Percentiles rank a stretch among this genome's conserved stretches.
Conservation (phyloP, 176 grass and related monocot species). For the Otatea glauca region DNA sequence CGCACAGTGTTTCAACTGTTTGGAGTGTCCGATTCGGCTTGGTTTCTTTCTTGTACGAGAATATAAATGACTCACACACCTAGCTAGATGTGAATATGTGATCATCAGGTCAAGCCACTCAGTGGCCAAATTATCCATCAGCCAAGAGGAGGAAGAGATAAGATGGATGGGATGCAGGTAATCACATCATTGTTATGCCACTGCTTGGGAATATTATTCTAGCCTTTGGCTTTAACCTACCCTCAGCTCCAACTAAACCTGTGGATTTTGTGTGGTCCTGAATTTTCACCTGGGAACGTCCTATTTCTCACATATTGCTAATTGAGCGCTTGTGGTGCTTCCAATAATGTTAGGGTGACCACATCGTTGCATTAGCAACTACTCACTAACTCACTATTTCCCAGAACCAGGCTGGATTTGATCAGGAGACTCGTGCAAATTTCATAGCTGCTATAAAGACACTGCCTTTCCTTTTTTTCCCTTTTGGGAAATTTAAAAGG, state of each 20-base stretch:
- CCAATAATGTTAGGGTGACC: background rate
- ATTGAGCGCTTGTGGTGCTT: background rate
- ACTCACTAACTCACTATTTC: slow-evolving; percentile 23
- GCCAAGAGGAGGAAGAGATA: background rate
- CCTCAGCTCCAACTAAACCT: background rate
- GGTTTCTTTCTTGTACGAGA: slow-evolving; percentile 5
- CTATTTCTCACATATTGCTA: background rate
- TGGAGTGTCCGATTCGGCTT: slow-evolving; percentile 1
- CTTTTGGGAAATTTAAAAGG: background rate
- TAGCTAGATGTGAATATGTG: background rate
- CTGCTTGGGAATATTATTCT: background rate
- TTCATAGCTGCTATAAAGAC: background rate
- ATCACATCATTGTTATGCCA: slow-evolving; percentile 7
- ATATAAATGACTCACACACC: slow-evolving; percentile 1
- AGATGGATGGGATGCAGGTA: background rate
- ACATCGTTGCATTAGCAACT: background rate
- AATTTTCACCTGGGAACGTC: background rate
- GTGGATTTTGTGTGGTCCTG: background rate
- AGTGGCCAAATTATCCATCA: slow-evolving; percentile 1
- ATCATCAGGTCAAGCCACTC: slow-evolving; percentile 4
- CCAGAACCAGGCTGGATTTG: slow-evolving; percentile 21
- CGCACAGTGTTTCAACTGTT: background rate
- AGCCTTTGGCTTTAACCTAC: background rate
- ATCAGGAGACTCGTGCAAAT: background rate
- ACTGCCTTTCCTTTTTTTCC: too few relatives aligned